A percentile compares a stretch with the other conserved stretches of the same genome.
Evolutionary conservation across 2,329 filamentous ascomycete species (phyloP).

Genomic region (Nothopassalora personata): DNA sequence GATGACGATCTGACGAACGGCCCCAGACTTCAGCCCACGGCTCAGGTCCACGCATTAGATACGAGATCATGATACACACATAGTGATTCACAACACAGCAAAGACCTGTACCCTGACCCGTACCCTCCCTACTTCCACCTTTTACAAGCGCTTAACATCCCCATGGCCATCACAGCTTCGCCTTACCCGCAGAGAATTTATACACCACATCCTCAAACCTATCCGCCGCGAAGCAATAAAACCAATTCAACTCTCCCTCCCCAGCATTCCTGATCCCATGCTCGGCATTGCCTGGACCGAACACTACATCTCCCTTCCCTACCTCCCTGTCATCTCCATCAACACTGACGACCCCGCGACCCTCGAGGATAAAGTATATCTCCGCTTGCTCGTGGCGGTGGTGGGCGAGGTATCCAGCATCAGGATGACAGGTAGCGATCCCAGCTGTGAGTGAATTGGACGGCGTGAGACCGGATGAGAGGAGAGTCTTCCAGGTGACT

Average conservation of each 20-base stretch:
- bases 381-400: slow-evolving; percentile 42
- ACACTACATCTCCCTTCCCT: slow-evolving; percentile 34
- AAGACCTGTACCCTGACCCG: background rate
- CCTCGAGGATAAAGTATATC: slow-evolving; percentile 40
- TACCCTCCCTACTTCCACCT: background rate
- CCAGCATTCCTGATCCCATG: slow-evolving; percentile 33
- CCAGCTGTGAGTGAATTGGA: slow-evolving; percentile 37
- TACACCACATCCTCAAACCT: slow-evolving; percentile 9
- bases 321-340: slow-evolving; percentile 34
- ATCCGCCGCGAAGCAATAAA: slow-evolving; percentile 11
- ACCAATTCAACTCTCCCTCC: slow-evolving; percentile 6
- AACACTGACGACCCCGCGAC: slow-evolving; percentile 35
- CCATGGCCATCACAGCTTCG: background rate
- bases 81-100: background rate
- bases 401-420: slow-evolving; percentile 33
- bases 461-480: slow-evolving; percentile 33
- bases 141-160: background rate
- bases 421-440: slow-evolving; percentile 33
- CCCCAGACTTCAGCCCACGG: background rate
- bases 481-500: slow-evolving; percentile 38
- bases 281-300: slow-evolving; percentile 41
- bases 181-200: slow-evolving; percentile 4
- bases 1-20: slow-evolving; percentile 16
- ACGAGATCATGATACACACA: background rate
- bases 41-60: background rate